A percentile compares a stretch with the other conserved stretches of the same genome.
Conservation (phyloP, 306 rosid genomes). For the Luffa acutangula region DNA sequence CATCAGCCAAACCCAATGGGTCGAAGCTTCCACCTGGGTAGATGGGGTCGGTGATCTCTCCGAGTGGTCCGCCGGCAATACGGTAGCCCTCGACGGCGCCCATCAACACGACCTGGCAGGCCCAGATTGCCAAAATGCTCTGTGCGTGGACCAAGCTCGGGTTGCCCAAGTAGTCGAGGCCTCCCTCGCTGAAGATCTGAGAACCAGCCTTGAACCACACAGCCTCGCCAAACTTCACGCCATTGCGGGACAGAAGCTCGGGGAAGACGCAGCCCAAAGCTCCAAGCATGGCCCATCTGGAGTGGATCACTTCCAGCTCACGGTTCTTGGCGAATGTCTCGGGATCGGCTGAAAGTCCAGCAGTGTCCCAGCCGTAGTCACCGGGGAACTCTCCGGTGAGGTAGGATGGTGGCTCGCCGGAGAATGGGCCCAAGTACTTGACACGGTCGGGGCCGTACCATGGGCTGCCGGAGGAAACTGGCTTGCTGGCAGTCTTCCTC, state of each 20-base stretch:
- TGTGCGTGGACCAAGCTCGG: constrained; percentile 57
- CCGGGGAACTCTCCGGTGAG: constrained; percentile 51
- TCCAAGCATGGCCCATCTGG: constrained; percentile 61
- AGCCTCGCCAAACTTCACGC: constrained; percentile 44
- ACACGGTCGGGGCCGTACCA: constrained; percentile 69
- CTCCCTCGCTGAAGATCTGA: constrained; percentile 58
- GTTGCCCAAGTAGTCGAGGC: constrained; percentile 59
- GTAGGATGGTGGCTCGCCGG: constrained; percentile 47
- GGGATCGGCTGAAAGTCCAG: constrained; percentile 61
- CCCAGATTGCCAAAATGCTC: constrained; percentile 58
- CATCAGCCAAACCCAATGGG: constrained; percentile 54
- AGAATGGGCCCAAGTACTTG: constrained; percentile 59
- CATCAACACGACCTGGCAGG: constrained; percentile 46
- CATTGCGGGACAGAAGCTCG: constrained; percentile 49
- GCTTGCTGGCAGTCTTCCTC: constrained; percentile 25
- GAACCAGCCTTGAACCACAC: constrained; percentile 63
- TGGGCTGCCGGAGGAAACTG: constrained; percentile 36
- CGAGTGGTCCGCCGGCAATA: constrained; percentile 51
- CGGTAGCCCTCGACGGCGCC: constrained; percentile 55
- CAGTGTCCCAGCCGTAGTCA: constrained; percentile 66
- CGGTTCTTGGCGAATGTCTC: constrained; percentile 39
- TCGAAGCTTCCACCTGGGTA: constrained; percentile 63
- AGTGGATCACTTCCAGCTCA: constrained; percentile 19
- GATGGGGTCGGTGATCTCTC: constrained; percentile 43
- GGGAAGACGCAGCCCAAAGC: constrained; percentile 57